A percentile compares a stretch with the other conserved stretches of the same genome.
Evolutionary conservation across 1,284 basidiomycete genomes (phyloP).

Genomic region (Cerioporus squamosus): DNA sequence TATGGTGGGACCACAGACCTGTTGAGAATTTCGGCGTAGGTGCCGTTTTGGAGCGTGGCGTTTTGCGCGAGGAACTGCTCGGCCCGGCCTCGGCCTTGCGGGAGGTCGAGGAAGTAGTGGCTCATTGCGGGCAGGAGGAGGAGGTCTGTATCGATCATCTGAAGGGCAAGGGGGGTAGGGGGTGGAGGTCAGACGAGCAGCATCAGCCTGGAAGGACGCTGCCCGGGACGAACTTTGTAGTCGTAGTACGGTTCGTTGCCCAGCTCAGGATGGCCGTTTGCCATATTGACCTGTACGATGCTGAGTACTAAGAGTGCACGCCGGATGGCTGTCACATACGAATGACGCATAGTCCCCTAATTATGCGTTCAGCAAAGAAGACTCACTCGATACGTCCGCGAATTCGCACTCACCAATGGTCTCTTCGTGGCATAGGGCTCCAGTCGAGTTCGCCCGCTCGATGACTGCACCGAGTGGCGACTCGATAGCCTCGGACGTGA

Average conservation of each 20-base stretch:
- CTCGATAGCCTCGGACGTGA: slow-evolving; percentile 45
- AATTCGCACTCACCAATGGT: slow-evolving; percentile 33
- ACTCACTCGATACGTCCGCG: too few relatives aligned
- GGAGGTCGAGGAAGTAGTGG: slow-evolving; percentile 43
- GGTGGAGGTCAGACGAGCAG: neutral
- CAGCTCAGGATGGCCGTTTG: slow-evolving; percentile 39
- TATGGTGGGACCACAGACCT: slow-evolving; percentile 32
- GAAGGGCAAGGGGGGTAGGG: too few relatives aligned
- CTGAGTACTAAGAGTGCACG: neutral
- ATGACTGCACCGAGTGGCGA: slow-evolving; percentile 46
- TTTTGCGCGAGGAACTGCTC: slow-evolving; percentile 27
- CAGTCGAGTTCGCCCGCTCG: slow-evolving; percentile 43
- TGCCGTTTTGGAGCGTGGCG: slow-evolving; percentile 43
- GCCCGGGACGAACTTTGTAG: slow-evolving; percentile 35
- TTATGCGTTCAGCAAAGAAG: neutral
- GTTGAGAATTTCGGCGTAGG: slow-evolving; percentile 40
- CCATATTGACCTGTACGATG: slow-evolving; percentile 36
- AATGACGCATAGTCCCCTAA: slow-evolving; percentile 20
- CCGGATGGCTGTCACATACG: neutral
- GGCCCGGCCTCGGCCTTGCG: slow-evolving; percentile 36
- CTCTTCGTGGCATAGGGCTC: slow-evolving; percentile 50
- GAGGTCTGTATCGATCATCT: slow-evolving; percentile 37
- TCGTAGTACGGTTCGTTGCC: slow-evolving; percentile 45
- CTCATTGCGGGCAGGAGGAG: slow-evolving; percentile 45
- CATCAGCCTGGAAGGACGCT: neutral